Evolutionary conservation across 495 filamentous ascomycete genomes (phyloP).

Genomic region (Aspergillus coremiiformis): DNA sequence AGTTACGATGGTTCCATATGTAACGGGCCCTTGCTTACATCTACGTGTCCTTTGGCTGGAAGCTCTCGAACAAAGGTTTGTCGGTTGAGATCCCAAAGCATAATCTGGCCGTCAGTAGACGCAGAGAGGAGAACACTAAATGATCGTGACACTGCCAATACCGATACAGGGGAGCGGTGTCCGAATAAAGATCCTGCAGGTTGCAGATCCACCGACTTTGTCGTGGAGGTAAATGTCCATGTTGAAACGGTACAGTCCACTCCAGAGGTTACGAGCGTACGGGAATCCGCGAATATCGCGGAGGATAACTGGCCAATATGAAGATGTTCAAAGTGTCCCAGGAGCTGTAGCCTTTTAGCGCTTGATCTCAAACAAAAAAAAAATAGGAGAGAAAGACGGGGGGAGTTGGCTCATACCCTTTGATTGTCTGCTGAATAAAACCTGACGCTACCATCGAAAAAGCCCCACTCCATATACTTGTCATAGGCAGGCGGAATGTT

Average conservation of each 20-base stretch:
- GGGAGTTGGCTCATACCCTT: conserved; percentile 36
- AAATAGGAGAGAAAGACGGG: neutral
- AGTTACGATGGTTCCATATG: neutral
- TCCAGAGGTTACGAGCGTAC: conserved; percentile 83
- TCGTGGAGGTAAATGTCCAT: conserved; percentile 58
- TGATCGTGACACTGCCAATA: conserved; percentile 74
- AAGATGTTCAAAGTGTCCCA: conserved; percentile 86
- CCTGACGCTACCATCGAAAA: conserved; percentile 82
- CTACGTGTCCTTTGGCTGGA: conserved; percentile 42
- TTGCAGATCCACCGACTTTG: conserved; percentile 69
- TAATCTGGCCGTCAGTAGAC: conserved; percentile 69
- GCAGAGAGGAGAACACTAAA: conserved; percentile 82
- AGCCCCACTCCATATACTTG: conserved; percentile 94
- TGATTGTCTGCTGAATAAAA: conserved; percentile 77
- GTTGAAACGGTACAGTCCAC: conserved; percentile 85
- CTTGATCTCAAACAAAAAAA: neutral
- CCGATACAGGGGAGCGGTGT: conserved; percentile 71
- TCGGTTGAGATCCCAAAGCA: conserved; percentile 92
- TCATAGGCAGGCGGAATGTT: conserved; percentile 84
- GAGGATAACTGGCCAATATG: conserved; percentile 81
- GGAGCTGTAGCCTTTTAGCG: conserved; percentile 32
- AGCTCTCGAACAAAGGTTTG: conserved; percentile 77
- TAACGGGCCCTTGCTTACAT: conserved; percentile 34
- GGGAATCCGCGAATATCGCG: conserved; percentile 77
- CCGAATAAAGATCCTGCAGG: conserved; percentile 81